Evolutionary conservation across 768 basidiomycete species (phyloP).

Genomic region (Russula ochroleuca): DNA sequence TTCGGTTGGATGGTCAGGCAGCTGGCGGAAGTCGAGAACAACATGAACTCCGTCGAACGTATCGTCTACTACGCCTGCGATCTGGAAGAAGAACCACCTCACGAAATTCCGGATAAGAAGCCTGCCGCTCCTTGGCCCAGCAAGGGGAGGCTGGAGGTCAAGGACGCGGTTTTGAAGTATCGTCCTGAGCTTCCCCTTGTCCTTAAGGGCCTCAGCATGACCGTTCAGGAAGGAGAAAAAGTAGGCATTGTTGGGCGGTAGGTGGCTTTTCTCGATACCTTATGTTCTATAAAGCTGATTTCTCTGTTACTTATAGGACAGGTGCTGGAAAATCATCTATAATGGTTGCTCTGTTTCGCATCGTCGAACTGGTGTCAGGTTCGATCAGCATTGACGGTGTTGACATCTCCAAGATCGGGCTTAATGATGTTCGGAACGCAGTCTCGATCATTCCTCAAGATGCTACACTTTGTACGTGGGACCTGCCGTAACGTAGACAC

Average conservation of each 20-base stretch:
- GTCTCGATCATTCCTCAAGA: slow-evolving; percentile 86
- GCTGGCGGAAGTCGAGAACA: slow-evolving; percentile 83
- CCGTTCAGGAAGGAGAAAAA: slow-evolving; percentile 73
- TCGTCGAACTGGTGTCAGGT: slow-evolving; percentile 77
- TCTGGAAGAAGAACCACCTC: slow-evolving; percentile 78
- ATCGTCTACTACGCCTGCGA: slow-evolving; percentile 75
- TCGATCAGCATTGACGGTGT: slow-evolving; percentile 74
- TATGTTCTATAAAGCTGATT: slow-evolving; percentile 5
- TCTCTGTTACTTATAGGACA: slow-evolving; percentile 39
- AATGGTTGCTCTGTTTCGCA: slow-evolving; percentile 80
- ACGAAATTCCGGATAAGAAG: slow-evolving; percentile 56
- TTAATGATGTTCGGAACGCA: slow-evolving; percentile 62
- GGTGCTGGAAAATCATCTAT: slow-evolving; percentile 90
- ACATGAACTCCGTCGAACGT: slow-evolving; percentile 90
- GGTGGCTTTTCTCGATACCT: slow-evolving; percentile 25
- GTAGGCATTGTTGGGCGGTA: slow-evolving; percentile 82
- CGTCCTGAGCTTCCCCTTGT: slow-evolving; percentile 86
- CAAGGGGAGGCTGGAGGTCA: slow-evolving; percentile 67
- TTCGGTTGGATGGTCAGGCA: slow-evolving; percentile 78
- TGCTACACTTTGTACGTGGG: slow-evolving; percentile 39
- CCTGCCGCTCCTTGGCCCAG: slow-evolving; percentile 70
- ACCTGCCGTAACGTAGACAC: slow-evolving; percentile 44
- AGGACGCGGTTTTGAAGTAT: slow-evolving; percentile 74
- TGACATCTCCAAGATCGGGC: slow-evolving; percentile 78
- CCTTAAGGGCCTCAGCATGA: slow-evolving; percentile 75